A percentile compares a stretch with the other conserved stretches of the same genome.
phyloP scores from a whole-genome alignment of 768 basidiomycete species.

The Phaeolepiota aurea region DNA sequence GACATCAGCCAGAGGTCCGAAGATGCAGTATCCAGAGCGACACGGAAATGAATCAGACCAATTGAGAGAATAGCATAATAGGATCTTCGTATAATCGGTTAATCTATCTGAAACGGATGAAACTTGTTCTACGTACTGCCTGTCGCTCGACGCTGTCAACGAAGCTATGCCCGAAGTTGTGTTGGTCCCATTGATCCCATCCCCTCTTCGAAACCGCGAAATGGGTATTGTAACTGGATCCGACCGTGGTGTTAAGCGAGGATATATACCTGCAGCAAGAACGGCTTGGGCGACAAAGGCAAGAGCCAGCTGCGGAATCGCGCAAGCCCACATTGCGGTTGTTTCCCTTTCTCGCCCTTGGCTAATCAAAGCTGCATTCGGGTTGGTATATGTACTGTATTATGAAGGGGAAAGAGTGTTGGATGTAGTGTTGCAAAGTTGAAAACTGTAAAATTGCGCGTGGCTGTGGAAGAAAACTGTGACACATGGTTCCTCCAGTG shows the following conservation, averaged over 20 bases:
- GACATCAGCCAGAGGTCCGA: conserved; percentile 67
- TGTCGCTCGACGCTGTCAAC: conserved; percentile 37
- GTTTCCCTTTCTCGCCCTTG: background rate
- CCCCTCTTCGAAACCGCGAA: conserved; percentile 2
- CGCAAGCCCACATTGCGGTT: background rate
- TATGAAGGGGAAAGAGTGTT: background rate
- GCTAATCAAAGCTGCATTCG: background rate
- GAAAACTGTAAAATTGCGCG: background rate
- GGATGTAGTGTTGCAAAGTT: background rate
- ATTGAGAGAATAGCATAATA: conserved; percentile 56
- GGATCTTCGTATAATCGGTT: no score
- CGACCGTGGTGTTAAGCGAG: conserved; percentile 13
- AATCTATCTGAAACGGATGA: no score
- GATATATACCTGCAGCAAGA: conserved; percentile 4
- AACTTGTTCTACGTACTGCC: conserved; percentile 35
- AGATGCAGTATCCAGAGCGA: conserved; percentile 69
- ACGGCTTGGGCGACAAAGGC: background rate
- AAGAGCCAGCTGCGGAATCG: conserved; percentile 1
- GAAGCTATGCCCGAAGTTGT: conserved; percentile 22
- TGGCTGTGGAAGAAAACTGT: background rate
- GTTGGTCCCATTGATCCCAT: conserved; percentile 3
- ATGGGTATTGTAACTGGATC: conserved; percentile 22
- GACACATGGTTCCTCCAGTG: background rate
- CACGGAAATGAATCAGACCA: conserved; percentile 59
- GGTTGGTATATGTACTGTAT: background rate